Base-by-base conservation (phyloP, 106 monocot genomes). In the Amphibolis antarctica region DNA sequence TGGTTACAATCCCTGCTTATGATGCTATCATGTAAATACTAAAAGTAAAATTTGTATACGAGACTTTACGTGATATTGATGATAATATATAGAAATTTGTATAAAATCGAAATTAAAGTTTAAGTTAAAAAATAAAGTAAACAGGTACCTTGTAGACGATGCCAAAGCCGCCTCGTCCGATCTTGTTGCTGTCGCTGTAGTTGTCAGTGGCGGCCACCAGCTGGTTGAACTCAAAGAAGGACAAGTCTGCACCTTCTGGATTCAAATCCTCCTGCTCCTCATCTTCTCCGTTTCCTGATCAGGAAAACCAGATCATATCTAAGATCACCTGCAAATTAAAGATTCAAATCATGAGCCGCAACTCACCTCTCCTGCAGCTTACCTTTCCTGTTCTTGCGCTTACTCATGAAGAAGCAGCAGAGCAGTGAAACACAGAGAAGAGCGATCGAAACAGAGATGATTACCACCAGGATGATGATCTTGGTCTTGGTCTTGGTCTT, bases 91-190 rank as follows among this genome's bases (percentile, higher is more conserved):
- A n/a, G n/a, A n/a, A n/a, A n/a, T n/a, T n/a, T n/a, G n/a, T n/a
- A n/a, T n/a, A n/a, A n/a, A n/a, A n/a, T n/a, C n/a, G n/a, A n/a
- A n/a, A n/a, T n/a, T n/a, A n/a, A n/a, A n/a, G n/a, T n/a, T n/a
- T n/a, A n/a, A n/a, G n/a, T n/a, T n/a, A n/a, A n/a, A n/a, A n/a
- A n/a, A n/a, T n/a, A n/a, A n/a, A n/a, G n/a, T n/a, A n/a, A n/a
- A n/a, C n/a, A n/a, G n/a, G n/a, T 52, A 66, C 65, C 65, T 48
- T 51, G 65, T 66, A 66, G 19, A 66, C 66, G 9, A 1, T 43
- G 28, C 66, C 66, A 30, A 66, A 66, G 4, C 66, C 66, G 18
- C 66, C 66, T 11, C 36, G 44, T 11, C 66, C 66, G n/a, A 51
- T 49, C 25, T 19, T 66, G 25, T 51, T 28, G 18, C 1, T 0